Conservation (phyloP, 805 yeast species). For the Wickerhamomyces chambardii region DNA sequence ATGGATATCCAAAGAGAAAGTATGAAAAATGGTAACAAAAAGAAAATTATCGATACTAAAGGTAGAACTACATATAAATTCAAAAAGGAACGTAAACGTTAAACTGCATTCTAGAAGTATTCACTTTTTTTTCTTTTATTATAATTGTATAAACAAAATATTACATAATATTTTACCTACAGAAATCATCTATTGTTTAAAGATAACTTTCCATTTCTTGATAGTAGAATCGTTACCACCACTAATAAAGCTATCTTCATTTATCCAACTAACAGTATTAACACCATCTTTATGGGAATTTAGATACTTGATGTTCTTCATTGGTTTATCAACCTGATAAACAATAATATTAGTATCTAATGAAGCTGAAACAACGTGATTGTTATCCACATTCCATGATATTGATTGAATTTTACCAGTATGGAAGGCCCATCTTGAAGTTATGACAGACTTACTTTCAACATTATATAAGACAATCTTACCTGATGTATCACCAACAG, state of each 20-base stretch:
- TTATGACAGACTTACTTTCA: conserved; percentile 43
- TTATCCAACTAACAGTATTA: conserved; percentile 60
- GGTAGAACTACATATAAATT: conserved; percentile 77
- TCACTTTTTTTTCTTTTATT: too few species aligned
- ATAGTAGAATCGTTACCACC: conserved; percentile 79
- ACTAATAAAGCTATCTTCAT: conserved; percentile 41
- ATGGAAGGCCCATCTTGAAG: conserved; percentile 96
- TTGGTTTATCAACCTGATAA: conserved; percentile 73
- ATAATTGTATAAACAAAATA: too few species aligned
- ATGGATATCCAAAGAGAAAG: conserved; percentile 77
- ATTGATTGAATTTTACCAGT: conserved; percentile 73
- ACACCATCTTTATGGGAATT: conserved; percentile 91
- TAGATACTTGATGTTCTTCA: conserved; percentile 60
- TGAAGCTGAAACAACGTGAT: conserved; percentile 70
- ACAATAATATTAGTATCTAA: conserved; percentile 75
- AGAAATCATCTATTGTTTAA: conserved; percentile 1
- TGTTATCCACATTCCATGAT: conserved; percentile 70
- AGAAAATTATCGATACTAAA: conserved; percentile 54
- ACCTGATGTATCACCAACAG: conserved; percentile 84
- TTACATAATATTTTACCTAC: not conserved
- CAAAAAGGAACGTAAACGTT: conserved; percentile 68
- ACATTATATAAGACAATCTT: conserved; percentile 70
- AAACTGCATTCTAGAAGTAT: conserved; percentile 1
- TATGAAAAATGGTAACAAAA: conserved; percentile 85
- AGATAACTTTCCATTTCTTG: conserved; percentile 52